Conservation (phyloP, 1,284 basidiomycete species). For the Microbotryum intermedium region DNA sequence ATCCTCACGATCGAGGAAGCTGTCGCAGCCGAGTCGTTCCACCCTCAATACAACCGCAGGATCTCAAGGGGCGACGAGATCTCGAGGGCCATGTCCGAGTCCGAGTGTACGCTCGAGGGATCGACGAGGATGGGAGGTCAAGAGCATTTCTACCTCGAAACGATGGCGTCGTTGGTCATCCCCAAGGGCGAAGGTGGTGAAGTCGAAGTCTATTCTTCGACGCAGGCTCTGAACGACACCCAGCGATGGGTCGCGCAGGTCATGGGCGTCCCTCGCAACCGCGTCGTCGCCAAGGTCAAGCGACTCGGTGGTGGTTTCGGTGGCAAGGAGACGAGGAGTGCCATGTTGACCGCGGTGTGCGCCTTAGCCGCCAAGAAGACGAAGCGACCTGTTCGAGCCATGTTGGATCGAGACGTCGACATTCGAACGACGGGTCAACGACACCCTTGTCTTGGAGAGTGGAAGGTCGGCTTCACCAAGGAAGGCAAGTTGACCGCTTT, state of each 20-base stretch:
- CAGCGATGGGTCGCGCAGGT: conserved; percentile 38
- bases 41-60: conserved; percentile 28
- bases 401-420: conserved; percentile 40
- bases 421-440: conserved; percentile 39
- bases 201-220: conserved; percentile 38
- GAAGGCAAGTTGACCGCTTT: conserved; percentile 37
- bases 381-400: conserved; percentile 37
- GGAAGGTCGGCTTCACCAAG: conserved; percentile 38
- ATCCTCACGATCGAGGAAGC: conserved; percentile 39
- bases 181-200: conserved; percentile 39
- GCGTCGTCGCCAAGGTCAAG: conserved; percentile 36
- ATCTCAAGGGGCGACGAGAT: conserved; percentile 29
- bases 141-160: conserved; percentile 35
- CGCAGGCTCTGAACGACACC: conserved; percentile 39
- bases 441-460: conserved; percentile 39
- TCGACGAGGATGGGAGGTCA: conserved; percentile 38
- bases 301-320: conserved; percentile 40
- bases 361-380: conserved; percentile 37
- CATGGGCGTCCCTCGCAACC: conserved; percentile 38
- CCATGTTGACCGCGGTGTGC: conserved; percentile 27
- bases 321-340: conserved; percentile 36
- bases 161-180: conserved; percentile 37
- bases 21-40: conserved; percentile 28
- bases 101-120: conserved; percentile 35
- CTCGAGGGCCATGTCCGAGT: conserved; percentile 22